Conservation (phyloP, 2,329 filamentous ascomycete species). For the Geosmithia flava region DNA sequence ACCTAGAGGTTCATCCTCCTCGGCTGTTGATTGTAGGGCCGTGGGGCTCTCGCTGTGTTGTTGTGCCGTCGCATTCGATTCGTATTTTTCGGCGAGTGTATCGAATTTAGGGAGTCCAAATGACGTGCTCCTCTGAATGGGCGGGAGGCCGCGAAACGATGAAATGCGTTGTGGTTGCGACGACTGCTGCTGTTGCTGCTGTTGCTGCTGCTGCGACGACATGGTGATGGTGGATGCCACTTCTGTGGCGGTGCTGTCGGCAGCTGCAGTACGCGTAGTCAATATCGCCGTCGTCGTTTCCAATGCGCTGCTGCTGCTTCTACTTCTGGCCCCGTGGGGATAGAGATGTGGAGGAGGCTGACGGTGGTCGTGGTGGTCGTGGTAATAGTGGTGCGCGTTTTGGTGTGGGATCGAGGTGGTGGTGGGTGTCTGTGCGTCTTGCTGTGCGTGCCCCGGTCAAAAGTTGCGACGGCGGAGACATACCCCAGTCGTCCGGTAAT, state of each 20-base stretch:
- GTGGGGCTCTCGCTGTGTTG: conserved; percentile 1
- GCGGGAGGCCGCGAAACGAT: conserved; percentile 45
- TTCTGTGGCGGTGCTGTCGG: conserved; percentile 4
- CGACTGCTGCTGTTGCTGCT: not conserved
- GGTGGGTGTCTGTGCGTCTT: not conserved
- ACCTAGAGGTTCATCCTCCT: not conserved
- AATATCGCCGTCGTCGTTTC: not conserved
- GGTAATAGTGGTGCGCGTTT: not conserved
- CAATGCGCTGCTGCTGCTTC: not conserved
- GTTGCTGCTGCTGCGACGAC: not conserved
- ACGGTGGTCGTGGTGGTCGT: not conserved
- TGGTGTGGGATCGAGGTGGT: not conserved
- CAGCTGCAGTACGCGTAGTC: not conserved
- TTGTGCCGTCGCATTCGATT: not conserved
- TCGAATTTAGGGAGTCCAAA: conserved; percentile 29
- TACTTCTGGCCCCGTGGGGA: not conserved
- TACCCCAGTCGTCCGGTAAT: not conserved
- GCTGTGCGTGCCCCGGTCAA: not conserved
- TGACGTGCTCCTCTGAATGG: conserved; percentile 44
- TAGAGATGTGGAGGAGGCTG: not conserved
- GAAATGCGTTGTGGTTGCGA: conserved; percentile 23
- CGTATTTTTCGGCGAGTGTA: not conserved
- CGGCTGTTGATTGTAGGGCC: not conserved
- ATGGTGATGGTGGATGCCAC: conserved; percentile 6
- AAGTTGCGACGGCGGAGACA: not conserved